Evolutionary conservation across 495 filamentous ascomycete genomes (phyloP), one percentile per base, ranked within the genome.

Genomic region (Hypoxylon cercidicola): DNA sequence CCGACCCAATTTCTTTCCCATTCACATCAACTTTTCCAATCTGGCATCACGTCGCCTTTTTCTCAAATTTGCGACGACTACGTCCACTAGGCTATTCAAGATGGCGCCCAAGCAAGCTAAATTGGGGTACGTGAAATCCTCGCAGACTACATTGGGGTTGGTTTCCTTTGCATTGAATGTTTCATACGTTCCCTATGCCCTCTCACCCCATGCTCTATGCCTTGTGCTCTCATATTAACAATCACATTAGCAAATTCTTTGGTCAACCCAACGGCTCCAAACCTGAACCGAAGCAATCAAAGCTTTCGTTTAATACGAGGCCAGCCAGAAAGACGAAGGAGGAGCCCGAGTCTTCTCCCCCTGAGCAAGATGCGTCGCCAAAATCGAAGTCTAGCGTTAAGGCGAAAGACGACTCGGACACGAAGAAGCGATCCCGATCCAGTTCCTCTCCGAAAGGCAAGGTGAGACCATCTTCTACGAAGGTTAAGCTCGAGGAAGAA

Each of bases 71-170:
- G 56, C 61, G 55, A 66, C 70, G 50, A 60, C 55, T 50, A 62
- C 66, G 58, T 63, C 68, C 11, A 59, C 37, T 8, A 60, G 64
- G 63, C 48, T 73, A 34, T 60, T 69, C 61, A 79, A 51, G 16
- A 84, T 85, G 84, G 69, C 82, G 62, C 79, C 82, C 13, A 97
- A 93, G 74, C 94, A 98, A 82, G 86, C 90, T 69, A 97, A 93
- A 8, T 76, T 98, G 72, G 92, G 92, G 94, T 98, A 97, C 81
- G 94, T 96, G 44, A 88, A 84, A 74, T 81, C 88, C 56, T 82
- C 85, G 52, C 93, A 97, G 79, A 84, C 86, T 68, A 96, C 90
- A 55, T 79, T 97, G 73, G 87, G 91, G 93, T 96, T 85, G 81
- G 91, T 88, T 40, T 58, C 48, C 48, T 32, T 59, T 65, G 34